Conservation (phyloP, 2,329 filamentous ascomycete species). For the Monilinia fructicola region DNA sequence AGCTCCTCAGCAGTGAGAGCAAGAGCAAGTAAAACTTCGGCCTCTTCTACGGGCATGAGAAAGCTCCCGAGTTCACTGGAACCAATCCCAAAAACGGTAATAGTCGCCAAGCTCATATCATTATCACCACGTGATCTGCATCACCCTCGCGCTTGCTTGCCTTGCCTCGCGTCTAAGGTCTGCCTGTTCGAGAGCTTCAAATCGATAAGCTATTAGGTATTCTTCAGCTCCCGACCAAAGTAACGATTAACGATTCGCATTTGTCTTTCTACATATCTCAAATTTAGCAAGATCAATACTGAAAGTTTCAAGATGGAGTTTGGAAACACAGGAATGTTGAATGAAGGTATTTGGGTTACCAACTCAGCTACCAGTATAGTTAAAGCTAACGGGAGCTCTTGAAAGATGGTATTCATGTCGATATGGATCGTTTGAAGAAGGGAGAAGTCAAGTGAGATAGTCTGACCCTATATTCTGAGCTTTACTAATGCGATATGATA, state of each 20-base stretch:
- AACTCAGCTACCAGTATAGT: constrained; percentile 27
- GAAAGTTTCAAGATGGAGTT: constrained; percentile 56
- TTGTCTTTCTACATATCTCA: constrained; percentile 35
- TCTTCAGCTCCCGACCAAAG: constrained; percentile 18
- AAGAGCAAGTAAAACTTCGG: not conserved
- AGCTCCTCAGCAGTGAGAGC: not conserved
- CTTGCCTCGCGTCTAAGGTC: constrained; percentile 31
- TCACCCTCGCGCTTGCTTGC: constrained; percentile 22
- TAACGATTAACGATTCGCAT: constrained; percentile 20
- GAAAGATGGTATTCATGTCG: constrained; percentile 95
- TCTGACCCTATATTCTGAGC: not conserved
- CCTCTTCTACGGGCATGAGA: too few species aligned
- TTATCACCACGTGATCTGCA: constrained; percentile 18
- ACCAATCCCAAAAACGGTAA: not conserved
- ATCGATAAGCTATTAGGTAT: constrained; percentile 1
- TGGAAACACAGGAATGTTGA: constrained; percentile 60
- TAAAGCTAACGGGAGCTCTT: constrained; percentile 37
- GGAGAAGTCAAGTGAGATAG: constrained; percentile 91
- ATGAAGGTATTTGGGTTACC: constrained; percentile 53
- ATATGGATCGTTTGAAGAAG: constrained; percentile 98
- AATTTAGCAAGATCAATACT: constrained; percentile 18
- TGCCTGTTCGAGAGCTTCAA: constrained; percentile 32
- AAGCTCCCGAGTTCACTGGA: too few species aligned
- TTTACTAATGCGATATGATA: constrained; percentile 42
- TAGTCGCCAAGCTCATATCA: constrained; percentile 14